These are phyloP conservation scores for Tricholoma sp. DNA, from an alignment of 768 basidiomycete species.

Conservation along the genomic window DNA sequence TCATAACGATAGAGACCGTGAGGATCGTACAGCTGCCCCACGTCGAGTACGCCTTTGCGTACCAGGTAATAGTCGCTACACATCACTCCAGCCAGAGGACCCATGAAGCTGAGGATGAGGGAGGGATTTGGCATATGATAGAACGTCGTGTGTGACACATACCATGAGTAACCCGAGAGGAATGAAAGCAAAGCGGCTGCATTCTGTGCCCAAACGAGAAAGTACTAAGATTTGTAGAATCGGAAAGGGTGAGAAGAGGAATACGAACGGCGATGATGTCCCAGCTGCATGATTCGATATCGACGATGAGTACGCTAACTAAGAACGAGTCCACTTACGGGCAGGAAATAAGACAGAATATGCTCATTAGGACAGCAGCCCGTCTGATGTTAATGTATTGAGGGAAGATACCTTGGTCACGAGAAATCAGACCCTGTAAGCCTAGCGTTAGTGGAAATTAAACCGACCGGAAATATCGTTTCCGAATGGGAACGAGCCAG, in stretches of 20 bases:
- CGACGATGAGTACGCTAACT: not conserved
- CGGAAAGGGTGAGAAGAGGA: not conserved
- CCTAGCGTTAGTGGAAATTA: not conserved
- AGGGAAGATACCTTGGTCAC: not conserved
- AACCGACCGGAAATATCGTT: not conserved
- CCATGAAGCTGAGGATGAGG: not conserved
- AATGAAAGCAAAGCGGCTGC: not conserved
- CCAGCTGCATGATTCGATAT: not conserved
- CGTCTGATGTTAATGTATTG: not conserved
- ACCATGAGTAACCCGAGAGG: not conserved
- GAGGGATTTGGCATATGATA: not conserved
- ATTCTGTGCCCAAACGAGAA: not conserved
- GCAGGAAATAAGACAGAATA: not conserved
- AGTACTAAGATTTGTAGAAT: not conserved
- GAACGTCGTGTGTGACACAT: not conserved
- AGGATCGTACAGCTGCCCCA: not conserved
- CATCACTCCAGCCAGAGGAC: constrained; percentile 1
- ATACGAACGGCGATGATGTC: not conserved
- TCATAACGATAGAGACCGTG: not conserved
- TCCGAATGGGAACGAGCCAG: not conserved
- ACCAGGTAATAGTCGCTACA: not conserved
- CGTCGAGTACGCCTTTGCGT: not conserved
- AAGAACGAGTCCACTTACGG: not conserved
- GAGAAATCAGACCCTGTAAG: not conserved
- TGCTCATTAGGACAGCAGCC: not conserved